These are phyloP conservation scores for Diplodia corticola DNA, from an alignment of 2,329 filamentous ascomycete species.

Conservation along the genomic window DNA sequence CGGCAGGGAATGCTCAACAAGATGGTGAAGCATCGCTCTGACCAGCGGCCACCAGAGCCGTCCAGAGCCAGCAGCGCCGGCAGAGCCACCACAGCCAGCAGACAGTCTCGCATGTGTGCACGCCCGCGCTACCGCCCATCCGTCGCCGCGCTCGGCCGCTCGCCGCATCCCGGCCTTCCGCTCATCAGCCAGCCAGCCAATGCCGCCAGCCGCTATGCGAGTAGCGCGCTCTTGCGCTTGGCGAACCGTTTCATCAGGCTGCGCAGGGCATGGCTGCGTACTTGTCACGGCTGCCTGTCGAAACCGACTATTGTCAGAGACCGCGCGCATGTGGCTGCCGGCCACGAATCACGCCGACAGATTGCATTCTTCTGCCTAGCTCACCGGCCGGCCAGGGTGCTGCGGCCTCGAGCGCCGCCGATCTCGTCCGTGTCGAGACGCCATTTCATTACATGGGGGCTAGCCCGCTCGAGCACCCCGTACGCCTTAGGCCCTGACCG, in stretches of 20 bases:
- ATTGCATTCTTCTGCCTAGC: conserved; percentile 13
- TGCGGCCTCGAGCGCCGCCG: not conserved
- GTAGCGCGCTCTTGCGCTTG: conserved; percentile 9
- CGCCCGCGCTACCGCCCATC: not conserved
- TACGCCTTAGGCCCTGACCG: conserved; percentile 3
- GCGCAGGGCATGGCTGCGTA: conserved; percentile 3
- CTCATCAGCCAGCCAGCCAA: not conserved
- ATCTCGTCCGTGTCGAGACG: conserved; percentile 13
- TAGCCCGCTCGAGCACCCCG: conserved; percentile 9
- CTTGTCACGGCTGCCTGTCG: conserved; percentile 9
- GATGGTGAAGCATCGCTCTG: conserved; percentile 1
- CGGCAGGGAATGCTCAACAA: conserved; percentile 13
- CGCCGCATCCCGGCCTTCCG: conserved; percentile 8
- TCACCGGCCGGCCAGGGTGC: conserved; percentile 1
- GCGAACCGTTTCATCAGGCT: conserved; percentile 18
- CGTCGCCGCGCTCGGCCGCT: conserved; percentile 4
- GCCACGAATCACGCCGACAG: conserved; percentile 8
- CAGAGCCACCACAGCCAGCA: not conserved
- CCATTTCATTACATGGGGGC: conserved; percentile 9
- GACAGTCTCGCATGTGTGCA: not conserved
- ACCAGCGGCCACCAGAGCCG: too few relatives aligned
- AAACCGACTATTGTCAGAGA: conserved; percentile 18
- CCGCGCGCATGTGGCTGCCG: not conserved
- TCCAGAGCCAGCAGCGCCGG: too few relatives aligned
- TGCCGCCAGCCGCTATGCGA: conserved; percentile 3